A percentile compares a stretch with the other conserved stretches of the same genome.
These are phyloP conservation scores for Thermochaetoides thermophila DNA, from an alignment of 495 filamentous ascomycete genomes.

Conservation along the genomic window DNA sequence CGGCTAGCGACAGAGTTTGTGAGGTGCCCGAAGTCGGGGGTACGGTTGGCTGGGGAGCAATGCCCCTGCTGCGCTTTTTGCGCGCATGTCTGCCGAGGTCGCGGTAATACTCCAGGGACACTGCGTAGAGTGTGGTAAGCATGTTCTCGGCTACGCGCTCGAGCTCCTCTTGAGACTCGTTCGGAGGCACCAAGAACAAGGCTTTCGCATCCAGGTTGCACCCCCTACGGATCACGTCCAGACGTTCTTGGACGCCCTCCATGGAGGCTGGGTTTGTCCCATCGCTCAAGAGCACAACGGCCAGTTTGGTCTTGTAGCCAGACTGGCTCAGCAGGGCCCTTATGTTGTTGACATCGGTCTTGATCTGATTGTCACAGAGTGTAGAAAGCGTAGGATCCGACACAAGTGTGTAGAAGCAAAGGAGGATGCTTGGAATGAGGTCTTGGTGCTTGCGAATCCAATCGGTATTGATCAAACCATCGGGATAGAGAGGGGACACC, in stretches of 20 bases:
- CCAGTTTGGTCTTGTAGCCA: constrained; percentile 56
- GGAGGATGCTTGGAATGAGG: constrained; percentile 60
- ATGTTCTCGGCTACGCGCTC: constrained; percentile 44
- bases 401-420: constrained; percentile 58
- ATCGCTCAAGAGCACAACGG: constrained; percentile 66
- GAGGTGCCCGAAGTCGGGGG: constrained; percentile 71
- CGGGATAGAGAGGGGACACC: constrained; percentile 64
- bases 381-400: constrained; percentile 55
- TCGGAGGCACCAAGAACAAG: constrained; percentile 44
- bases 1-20: constrained; percentile 64
- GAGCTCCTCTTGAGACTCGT: constrained; percentile 39
- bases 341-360: constrained; percentile 68
- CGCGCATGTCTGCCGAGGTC: constrained; percentile 79
- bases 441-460: constrained; percentile 82
- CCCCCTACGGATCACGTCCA: constrained; percentile 56
- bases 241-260: constrained; percentile 48
- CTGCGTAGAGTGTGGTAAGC: constrained; percentile 48
- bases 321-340: constrained; percentile 50
- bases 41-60: constrained; percentile 66
- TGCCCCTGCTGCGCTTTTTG: constrained; percentile 63
- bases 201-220: constrained; percentile 68
- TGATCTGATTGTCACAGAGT: constrained; percentile 70
- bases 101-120: constrained; percentile 70
- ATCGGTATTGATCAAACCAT: constrained; percentile 64
- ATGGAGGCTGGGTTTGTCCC: constrained; percentile 38